Base-by-base conservation (phyloP, 805 yeast species). In the Ogataea pilisensis region DNA sequence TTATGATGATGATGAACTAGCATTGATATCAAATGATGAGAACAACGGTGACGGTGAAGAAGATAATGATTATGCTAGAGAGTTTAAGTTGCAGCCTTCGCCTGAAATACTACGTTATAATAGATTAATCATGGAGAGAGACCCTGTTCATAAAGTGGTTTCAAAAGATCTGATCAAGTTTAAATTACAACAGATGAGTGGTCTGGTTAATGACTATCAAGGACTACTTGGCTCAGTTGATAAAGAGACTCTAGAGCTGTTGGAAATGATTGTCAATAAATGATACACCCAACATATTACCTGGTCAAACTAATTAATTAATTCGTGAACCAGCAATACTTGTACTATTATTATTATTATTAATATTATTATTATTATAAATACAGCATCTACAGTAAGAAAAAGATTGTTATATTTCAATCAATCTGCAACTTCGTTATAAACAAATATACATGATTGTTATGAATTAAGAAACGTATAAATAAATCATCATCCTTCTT, bases 101-200 rank as follows among this genome's bases (percentile, higher is more conserved):
- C 60, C 72, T 13, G 81, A 77, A 44, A 69, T 65, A 49, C 34
- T 63, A 8, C 60, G 80, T 41, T 66, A 62, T 42, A 70, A 68
- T 40, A 56, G 61, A 25, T 45, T 70, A 7, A 49, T 64, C 3
- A 61, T 66, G 32, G 43, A 38, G 0, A 51, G 50, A 17, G 86
- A 81, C 52, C 77, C 81, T 1, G 77, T 78, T 7, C 80, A 76
- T 54, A 70, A 64, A 14, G 69, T 79, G 7, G 70, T 74, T 35
- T 54, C 82, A 41, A 74, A 70, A 41, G 62, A 58, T 5, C 73
- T 62, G 46, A 58, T 83, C 27, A 59, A 60, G 35, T 52, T 50
- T 13, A 52, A 53, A 24, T 48, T 73, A 28, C 41, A 47, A 11
- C 50, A 42, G 13, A 42, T 72, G 34, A 57, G 61, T 37, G 41